A percentile compares a stretch with the other conserved stretches of the same genome.
These are phyloP conservation scores for Gossypium anomalum DNA, from an alignment of 345 rosid genomes.

Conservation along the genomic window DNA sequence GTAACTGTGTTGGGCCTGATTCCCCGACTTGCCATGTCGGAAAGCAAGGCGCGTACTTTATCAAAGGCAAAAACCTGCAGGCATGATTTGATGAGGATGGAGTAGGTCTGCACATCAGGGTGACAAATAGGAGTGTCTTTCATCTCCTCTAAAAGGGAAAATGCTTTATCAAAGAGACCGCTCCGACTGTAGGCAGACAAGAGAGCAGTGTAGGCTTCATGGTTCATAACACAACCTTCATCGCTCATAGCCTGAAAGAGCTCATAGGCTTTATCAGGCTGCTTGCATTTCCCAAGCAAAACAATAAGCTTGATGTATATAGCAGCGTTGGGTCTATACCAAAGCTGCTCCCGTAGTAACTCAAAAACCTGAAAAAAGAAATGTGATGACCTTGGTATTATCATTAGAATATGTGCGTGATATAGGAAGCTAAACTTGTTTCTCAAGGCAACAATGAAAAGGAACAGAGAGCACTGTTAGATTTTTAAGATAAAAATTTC, in stretches of 20 bases:
- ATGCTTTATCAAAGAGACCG: constrained; percentile 60
- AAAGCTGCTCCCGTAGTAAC: constrained; percentile 69
- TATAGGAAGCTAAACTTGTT: not conserved
- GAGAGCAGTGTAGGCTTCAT: constrained; percentile 72
- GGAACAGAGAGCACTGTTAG: not conserved
- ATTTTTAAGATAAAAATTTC: too few species aligned
- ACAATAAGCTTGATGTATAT: constrained; percentile 73
- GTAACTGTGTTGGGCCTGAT: constrained; percentile 74
- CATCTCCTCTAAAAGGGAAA: constrained; percentile 65
- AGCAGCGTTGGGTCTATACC: constrained; percentile 71
- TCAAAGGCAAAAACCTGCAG: constrained; percentile 69
- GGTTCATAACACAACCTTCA: constrained; percentile 67
- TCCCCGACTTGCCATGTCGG: constrained; percentile 67
- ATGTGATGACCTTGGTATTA: not conserved
- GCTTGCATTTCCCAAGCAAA: constrained; percentile 92
- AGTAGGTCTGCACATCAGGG: constrained; percentile 87
- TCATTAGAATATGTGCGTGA: not conserved
- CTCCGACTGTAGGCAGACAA: constrained; percentile 82
- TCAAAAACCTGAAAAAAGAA: constrained; percentile 57
- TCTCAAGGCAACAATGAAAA: not conserved
- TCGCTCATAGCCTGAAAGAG: constrained; percentile 68
- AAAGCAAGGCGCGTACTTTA: constrained; percentile 52
- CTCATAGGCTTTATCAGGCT: constrained; percentile 71
- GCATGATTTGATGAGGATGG: constrained; percentile 89
- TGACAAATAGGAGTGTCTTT: constrained; percentile 55